Base-by-base conservation (phyloP, 1,284 basidiomycete genomes). In the Nidula niveotomentosa region DNA sequence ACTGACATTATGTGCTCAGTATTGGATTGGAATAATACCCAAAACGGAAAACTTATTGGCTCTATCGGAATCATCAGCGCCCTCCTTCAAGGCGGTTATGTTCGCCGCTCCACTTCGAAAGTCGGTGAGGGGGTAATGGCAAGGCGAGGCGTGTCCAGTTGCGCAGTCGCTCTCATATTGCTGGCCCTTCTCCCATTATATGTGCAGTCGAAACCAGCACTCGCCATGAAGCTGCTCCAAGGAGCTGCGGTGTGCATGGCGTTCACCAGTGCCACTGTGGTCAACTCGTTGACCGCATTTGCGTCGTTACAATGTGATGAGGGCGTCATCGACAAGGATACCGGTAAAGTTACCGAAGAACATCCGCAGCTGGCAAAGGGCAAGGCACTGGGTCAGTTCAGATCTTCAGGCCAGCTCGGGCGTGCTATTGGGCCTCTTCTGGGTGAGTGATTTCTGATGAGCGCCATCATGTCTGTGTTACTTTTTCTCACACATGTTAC, bases 231-330 rank as follows among this genome's bases (percentile, higher is more conserved):
- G 39, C 73, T 93, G 1, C 77, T 96, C 4, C 91, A 91, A 63
- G 77, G 74, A 8, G 88, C 91, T 2, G 90, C 92, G 0, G 78
- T 90, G 2, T 90, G 88, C 64, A 77, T 96, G 69, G 92, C 92
- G 1, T 95, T 93, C 73, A 95, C 94, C 1, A 90, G 87, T 57
- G 94, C 94, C 3, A 96, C 93, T 2, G 94, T 96, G 48, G 94
- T 97, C 56, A 96, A 91, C 64, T 84, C 91, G 3, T 76, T 97
- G 57, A 96, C 93, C 46, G 86, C 93, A 17, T 84, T 88, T 57
- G 94, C 93, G 8, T 93, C 91, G 8, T 69, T 93, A 59, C 91
- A 94, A 70, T 94, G 92, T 62, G 91, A 95, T 65, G 91, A 90
- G 23, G 75, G 71, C 3, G 70, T 67, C 2, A 70, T 81, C 35